Base-by-base conservation (phyloP, 2,329 filamentous ascomycete species). In the Dothistroma septosporum region DNA sequence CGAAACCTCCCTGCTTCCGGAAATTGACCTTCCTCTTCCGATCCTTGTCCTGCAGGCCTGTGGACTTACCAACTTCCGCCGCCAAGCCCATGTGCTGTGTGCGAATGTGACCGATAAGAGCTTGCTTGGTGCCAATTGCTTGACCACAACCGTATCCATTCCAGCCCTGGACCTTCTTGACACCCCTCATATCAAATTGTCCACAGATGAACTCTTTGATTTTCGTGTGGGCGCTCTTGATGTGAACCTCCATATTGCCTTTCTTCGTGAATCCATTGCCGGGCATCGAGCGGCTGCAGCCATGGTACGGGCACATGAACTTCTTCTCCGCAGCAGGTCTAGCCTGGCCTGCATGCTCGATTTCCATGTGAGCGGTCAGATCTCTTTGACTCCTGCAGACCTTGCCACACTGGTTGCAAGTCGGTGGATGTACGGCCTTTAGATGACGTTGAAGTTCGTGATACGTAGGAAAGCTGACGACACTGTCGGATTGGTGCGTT, bases 91-190 rank as follows among this genome's bases (percentile, higher is more conserved):
- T 79, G 73, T 97, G 93, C 22, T 90, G 84, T 53, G 88, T 91
- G 21, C 90, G 87, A 49, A 97, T 82, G 72, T 97, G 93, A 66
- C 94, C 89, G 73, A 93, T 89, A 0, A 97, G 82, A 32, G 86
- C 86, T 19, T 85, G 83, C 74, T 95, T 96, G 63, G 88, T 89
- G 61, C 85, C 84, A 70, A 95, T 94, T 37, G 83, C 83, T 62
- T 86, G 84, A 1, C 88, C 89, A 70, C 93, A 97, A 55, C 86
- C 80, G 10, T 81, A 76, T 22, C 81, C 82, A 59, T 84, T 79
- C 88, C 91, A 96, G 6, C 75, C 79, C 10, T 78, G 75, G 1
- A 94, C 69, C 48, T 77, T 76, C 21, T 71, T 76, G 49, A 85
- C 85, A 8, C 79, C 79, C n/a, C 78, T 81, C 1, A 92, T 77